Percentiles rank a stretch among this genome's conserved stretches.
phyloP scores from a whole-genome alignment of 345 rosid genomes.

The Murraya koenigii region DNA sequence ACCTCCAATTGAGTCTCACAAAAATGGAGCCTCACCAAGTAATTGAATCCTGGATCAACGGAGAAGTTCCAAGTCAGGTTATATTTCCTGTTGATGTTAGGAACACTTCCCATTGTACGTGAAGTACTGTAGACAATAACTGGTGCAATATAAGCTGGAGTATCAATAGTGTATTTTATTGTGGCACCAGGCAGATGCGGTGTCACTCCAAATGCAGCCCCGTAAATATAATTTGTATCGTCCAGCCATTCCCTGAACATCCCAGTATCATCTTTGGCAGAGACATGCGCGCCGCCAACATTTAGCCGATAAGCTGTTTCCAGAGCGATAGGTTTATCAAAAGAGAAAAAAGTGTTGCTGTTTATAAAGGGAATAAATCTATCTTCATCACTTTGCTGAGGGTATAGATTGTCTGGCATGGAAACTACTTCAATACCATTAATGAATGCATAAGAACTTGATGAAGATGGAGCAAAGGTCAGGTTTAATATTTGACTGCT shows the following conservation, averaged over 20 bases:
- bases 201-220: neutral
- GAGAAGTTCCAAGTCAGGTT: slow-evolving; percentile 36
- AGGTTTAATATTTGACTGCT: slow-evolving; percentile 12
- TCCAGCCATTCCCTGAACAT: slow-evolving; percentile 29
- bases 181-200: neutral
- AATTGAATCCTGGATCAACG: slow-evolving; percentile 33
- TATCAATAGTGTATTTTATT: slow-evolving; percentile 3
- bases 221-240: slow-evolving; percentile 3
- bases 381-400: neutral
- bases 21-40: slow-evolving; percentile 31
- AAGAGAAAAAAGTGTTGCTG: neutral
- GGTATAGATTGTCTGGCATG: slow-evolving; percentile 25
- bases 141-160: slow-evolving; percentile 35
- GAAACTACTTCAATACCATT: slow-evolving; percentile 45
- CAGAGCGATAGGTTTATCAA: slow-evolving; percentile 6
- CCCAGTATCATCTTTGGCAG: slow-evolving; percentile 8
- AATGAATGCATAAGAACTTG: slow-evolving; percentile 30
- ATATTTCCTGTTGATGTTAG: neutral
- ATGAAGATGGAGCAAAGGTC: slow-evolving; percentile 24
- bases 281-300: slow-evolving; percentile 15
- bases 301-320: slow-evolving; percentile 28
- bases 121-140: slow-evolving; percentile 16
- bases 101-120: slow-evolving; percentile 13
- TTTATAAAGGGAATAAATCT: neutral
- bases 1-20: slow-evolving; percentile 9